Evolutionary conservation across 306 rosid genomes (phyloP), one percentile per base, ranked within the genome.

Genomic region (Pyrus pyrifolia): DNA sequence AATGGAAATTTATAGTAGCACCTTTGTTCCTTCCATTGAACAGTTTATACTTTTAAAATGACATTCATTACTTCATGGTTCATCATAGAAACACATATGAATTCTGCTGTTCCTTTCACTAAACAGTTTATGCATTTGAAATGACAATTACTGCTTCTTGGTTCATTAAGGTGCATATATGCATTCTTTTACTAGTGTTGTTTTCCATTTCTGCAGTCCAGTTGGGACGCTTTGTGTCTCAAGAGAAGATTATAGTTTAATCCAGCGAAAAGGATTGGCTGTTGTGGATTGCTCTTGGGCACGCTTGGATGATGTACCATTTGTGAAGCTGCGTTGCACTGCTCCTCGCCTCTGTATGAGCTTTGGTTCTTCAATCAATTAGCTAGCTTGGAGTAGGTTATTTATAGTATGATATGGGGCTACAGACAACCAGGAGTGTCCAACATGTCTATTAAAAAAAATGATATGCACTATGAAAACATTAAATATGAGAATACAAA

Each of bases 261-360:
- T 95, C 33, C 72, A 89, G 84, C 83, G 63, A 64, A 95, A 77
- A 82, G 98, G 98, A 69, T 81, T 95, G 79, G 98, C 98, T 29
- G 97, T 95, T 67, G 97, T 95, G 80, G 98, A 95, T 84, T 95
- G 98, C 87, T 95, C 98, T 59, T 90, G 98, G 98, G 97, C 97
- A 46, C 97, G 97, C 62, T 81, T 95, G 79, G 89, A 85, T 79
- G 97, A 95, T 17, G 98, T 95, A 68, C 97, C 97, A 15, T 95
- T 95, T 75, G 96, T 86, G 80, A 92, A 83, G 86, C 86, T 92
- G 79, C 97, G 96, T 27, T 95, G 97, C 78, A 45, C 86, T 73
- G 87, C 92, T 79, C 96, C 98, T 79, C 96, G 98, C 40, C 98
- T 95, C 40, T 89, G 97, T 95, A 95, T 70, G 90, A 78, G 52